Percentiles rank a stretch among this genome's conserved stretches.
phyloP scores from a whole-genome alignment of 163 green algal species.

The Volvox carteri region DNA sequence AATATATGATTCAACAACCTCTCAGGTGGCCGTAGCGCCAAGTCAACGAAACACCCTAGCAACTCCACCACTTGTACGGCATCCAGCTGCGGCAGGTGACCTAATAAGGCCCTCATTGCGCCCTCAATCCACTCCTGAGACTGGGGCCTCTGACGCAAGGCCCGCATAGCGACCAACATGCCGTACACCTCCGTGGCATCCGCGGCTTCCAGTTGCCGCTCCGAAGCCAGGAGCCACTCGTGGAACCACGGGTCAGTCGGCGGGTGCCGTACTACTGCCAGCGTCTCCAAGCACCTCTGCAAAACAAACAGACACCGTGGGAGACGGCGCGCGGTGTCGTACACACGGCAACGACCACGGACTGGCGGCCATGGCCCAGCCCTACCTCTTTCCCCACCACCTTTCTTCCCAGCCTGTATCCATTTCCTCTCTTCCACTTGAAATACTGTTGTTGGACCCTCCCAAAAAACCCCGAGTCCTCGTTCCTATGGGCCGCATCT shows the following conservation, averaged over 20 bases:
- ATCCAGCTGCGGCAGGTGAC: conserved; percentile 23
- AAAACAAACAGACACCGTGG: not conserved
- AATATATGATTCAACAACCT: not conserved
- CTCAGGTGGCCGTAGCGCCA: conserved; percentile 35
- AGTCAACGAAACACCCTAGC: conserved; percentile 10
- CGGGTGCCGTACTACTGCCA: conserved; percentile 1
- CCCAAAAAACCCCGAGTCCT: not conserved
- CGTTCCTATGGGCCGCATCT: not conserved
- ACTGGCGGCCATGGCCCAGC: too few species aligned
- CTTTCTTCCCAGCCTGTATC: too few species aligned
- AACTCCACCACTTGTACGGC: conserved; percentile 30
- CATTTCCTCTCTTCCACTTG: too few species aligned
- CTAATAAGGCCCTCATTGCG: not conserved
- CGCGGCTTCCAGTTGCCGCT: not conserved
- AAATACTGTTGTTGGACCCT: not conserved
- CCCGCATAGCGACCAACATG: conserved; percentile 35
- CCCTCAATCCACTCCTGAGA: not conserved
- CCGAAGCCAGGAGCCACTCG: conserved; percentile 3
- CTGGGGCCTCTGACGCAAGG: not conserved
- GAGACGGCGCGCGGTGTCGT: too few species aligned
- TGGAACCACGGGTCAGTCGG: conserved; percentile 39
- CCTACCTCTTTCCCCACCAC: too few species aligned
- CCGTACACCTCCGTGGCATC: conserved; percentile 45
- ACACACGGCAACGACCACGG: too few species aligned
- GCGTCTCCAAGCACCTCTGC: conserved; percentile 10